Evolutionary conservation across 345 rosid species (phyloP).

Genomic region (Populus nigra): DNA sequence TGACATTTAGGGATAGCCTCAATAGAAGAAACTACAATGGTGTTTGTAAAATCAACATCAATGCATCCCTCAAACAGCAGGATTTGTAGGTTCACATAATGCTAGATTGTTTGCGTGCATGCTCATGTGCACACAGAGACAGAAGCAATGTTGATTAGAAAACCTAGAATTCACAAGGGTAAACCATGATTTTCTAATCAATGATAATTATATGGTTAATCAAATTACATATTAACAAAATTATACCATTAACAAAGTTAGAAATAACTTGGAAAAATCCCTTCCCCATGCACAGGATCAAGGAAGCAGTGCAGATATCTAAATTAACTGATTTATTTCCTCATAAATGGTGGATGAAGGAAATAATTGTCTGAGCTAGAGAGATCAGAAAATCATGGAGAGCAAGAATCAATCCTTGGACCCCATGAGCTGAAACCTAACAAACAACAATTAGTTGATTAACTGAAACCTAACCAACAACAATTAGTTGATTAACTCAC

Average conservation of each 20-base stretch:
- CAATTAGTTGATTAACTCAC: slow-evolving; percentile 31
- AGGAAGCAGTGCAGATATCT: background rate
- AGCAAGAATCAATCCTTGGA: background rate
- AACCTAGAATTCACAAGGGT: background rate
- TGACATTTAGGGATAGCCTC: background rate
- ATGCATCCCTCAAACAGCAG: background rate
- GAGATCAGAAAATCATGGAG: background rate
- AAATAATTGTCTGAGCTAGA: background rate
- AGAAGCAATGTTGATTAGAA: background rate
- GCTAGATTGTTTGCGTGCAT: background rate
- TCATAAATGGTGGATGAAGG: background rate
- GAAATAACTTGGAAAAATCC: background rate
- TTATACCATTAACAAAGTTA: background rate
- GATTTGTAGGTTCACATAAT: background rate
- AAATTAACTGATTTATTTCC: background rate
- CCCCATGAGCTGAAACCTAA: background rate
- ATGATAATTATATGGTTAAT: background rate
- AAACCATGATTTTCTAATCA: background rate
- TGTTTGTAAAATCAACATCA: background rate
- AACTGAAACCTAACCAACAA: slow-evolving; percentile 1
- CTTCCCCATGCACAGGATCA: background rate
- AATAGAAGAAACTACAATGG: background rate
- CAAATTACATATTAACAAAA: background rate
- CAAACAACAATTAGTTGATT: background rate
- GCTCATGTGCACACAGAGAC: background rate